Percentiles rank a stretch among this genome's conserved stretches.
These are phyloP conservation scores for Xenosphaeropsis pyriputrescens DNA, from an alignment of 2,329 filamentous ascomycete genomes.

Conservation along the genomic window DNA sequence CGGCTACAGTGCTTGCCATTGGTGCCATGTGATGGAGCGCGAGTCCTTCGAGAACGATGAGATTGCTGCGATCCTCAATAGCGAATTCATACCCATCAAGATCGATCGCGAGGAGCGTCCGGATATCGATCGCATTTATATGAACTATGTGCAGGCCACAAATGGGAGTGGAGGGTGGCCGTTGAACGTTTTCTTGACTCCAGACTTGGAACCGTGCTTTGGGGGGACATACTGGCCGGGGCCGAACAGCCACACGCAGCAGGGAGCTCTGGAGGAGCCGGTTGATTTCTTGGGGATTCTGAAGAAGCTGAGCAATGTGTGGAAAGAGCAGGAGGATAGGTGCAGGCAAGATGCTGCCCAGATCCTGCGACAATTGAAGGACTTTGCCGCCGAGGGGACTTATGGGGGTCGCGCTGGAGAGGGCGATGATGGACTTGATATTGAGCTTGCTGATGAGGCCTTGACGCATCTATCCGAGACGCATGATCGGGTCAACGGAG, in stretches of 20 bases:
- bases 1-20: slow-evolving; percentile 90
- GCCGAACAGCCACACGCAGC: slow-evolving; percentile 22
- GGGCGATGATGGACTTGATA: slow-evolving; percentile 57
- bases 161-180: slow-evolving; percentile 88
- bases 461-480: slow-evolving; percentile 65
- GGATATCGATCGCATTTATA: slow-evolving; percentile 90
- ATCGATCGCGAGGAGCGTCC: slow-evolving; percentile 89
- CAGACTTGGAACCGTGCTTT: slow-evolving; percentile 84
- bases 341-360: slow-evolving; percentile 75
- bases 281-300: slow-evolving; percentile 76
- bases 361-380: slow-evolving; percentile 64
- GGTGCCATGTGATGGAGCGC: slow-evolving; percentile 80
- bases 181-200: slow-evolving; percentile 90
- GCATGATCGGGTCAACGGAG: slow-evolving; percentile 67
- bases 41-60: slow-evolving; percentile 80
- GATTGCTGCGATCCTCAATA: slow-evolving; percentile 71
- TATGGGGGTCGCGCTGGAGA: slow-evolving; percentile 28
- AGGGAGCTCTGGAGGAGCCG: slow-evolving; percentile 30
- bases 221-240: slow-evolving; percentile 89
- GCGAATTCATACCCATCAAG: slow-evolving; percentile 79
- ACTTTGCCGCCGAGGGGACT: slow-evolving; percentile 82
- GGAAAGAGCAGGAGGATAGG: slow-evolving; percentile 71
- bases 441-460: slow-evolving; percentile 85
- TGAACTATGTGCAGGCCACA: slow-evolving; percentile 95
- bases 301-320: slow-evolving; percentile 59